Conservation (phyloP, 2,329 filamentous ascomycete species). For the Aspergillus ochraceus region DNA sequence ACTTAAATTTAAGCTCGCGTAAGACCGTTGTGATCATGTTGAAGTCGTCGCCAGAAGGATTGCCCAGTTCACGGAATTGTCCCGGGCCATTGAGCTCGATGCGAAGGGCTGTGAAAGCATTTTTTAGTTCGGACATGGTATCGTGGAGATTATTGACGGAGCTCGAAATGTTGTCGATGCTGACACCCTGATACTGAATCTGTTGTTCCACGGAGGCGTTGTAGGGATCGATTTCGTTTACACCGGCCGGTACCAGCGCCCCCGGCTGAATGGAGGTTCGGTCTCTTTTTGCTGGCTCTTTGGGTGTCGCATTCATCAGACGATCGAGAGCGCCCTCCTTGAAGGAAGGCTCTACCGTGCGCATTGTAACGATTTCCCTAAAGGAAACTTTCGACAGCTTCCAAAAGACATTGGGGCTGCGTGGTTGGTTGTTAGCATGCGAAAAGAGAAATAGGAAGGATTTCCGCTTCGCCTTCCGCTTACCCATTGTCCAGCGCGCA, state of each 20-base stretch:
- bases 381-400: constrained; percentile 41
- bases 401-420: constrained; percentile 40
- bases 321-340: constrained; percentile 35
- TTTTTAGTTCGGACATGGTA: constrained; percentile 41
- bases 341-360: constrained; percentile 36
- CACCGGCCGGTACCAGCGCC: constrained; percentile 25
- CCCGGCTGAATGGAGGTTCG: constrained; percentile 18
- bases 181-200: constrained; percentile 38
- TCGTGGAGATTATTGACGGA: constrained; percentile 41
- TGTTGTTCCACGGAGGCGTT: constrained; percentile 32
- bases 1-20: constrained; percentile 39
- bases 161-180: constrained; percentile 39
- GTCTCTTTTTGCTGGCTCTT: constrained; percentile 22
- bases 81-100: constrained; percentile 37
- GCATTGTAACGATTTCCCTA: constrained; percentile 42
- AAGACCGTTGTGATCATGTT: constrained; percentile 41
- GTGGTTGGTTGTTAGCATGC: constrained; percentile 3
- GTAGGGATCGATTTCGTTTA: constrained; percentile 16
- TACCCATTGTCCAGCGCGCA: constrained; percentile 38
- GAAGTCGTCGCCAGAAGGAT: constrained; percentile 25
- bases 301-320: constrained; percentile 25
- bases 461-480: constrained; percentile 13
- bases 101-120: constrained; percentile 39
- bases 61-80: constrained; percentile 22
- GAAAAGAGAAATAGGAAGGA: background rate